Evolutionary conservation across 108 stramenopile species (phyloP).

Genomic region (Skeletonema potamos): DNA sequence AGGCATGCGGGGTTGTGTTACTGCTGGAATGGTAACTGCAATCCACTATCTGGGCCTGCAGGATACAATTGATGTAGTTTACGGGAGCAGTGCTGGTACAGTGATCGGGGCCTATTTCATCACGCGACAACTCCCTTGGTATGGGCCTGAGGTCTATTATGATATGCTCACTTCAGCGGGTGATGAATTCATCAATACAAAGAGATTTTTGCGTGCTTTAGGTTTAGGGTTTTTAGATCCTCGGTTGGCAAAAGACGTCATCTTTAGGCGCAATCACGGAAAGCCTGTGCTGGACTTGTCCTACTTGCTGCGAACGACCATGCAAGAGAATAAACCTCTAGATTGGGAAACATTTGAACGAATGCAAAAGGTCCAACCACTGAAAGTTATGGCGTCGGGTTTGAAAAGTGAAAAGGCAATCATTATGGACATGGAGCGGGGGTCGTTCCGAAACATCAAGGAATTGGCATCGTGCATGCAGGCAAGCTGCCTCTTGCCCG

Average conservation of each 20-base stretch:
- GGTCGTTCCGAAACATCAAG: constrained; percentile 72
- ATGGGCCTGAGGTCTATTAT: constrained; percentile 96
- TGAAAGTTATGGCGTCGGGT: constrained; percentile 89
- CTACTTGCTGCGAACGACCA: constrained; percentile 78
- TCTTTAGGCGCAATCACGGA: constrained; percentile 63
- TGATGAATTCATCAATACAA: constrained; percentile 84
- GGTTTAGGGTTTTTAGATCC: constrained; percentile 89
- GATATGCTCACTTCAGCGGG: constrained; percentile 85
- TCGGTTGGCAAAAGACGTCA: constrained; percentile 75
- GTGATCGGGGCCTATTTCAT: constrained; percentile 90
- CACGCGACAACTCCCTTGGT: constrained; percentile 83
- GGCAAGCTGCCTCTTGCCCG: constrained; percentile 91
- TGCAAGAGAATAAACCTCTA: constrained; percentile 86
- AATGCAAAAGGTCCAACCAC: constrained; percentile 81
- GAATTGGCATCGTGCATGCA: constrained; percentile 88
- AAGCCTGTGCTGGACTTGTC: constrained; percentile 90
- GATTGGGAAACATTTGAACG: constrained; percentile 88
- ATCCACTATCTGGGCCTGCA: constrained; percentile 81
- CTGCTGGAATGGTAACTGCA: constrained; percentile 93
- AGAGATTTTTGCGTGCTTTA: constrained; percentile 75
- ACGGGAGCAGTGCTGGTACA: constrained; percentile 89
- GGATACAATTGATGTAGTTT: constrained; percentile 90
- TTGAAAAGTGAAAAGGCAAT: constrained; percentile 69
- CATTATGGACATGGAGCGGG: constrained; percentile 75
- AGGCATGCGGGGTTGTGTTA: constrained; percentile 95